phyloP scores from a whole-genome alignment of 371 early-diverging fungal species.

The Encephalitozoon romaleae region DNA sequence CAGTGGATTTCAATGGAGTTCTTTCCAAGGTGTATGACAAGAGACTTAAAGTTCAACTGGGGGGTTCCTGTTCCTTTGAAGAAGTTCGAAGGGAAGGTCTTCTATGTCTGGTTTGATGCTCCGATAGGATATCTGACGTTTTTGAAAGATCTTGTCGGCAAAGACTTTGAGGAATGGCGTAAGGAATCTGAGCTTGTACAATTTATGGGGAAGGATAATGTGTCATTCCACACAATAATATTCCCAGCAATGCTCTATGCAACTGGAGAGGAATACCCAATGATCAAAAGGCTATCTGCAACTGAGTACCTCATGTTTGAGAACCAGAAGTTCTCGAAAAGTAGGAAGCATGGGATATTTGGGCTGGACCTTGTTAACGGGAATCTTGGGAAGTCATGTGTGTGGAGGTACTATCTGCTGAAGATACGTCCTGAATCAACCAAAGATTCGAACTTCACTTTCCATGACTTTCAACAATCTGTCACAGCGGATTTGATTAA shows the following conservation, averaged over 20 bases:
- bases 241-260: slow-evolving; percentile 85
- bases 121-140: slow-evolving; percentile 71
- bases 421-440: slow-evolving; percentile 84
- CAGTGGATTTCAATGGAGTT: slow-evolving; percentile 93
- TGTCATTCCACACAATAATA: slow-evolving; percentile 95
- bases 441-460: slow-evolving; percentile 82
- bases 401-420: slow-evolving; percentile 95
- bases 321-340: slow-evolving; percentile 90
- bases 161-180: slow-evolving; percentile 77
- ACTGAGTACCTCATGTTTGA: slow-evolving; percentile 98
- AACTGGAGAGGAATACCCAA: slow-evolving; percentile 69
- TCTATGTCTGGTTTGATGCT: slow-evolving; percentile 99
- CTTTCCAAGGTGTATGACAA: slow-evolving; percentile 87
- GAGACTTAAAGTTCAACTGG: slow-evolving; percentile 85
- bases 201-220: slow-evolving; percentile 99
- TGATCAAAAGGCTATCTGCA: slow-evolving; percentile 79
- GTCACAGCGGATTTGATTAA: slow-evolving; percentile 88
- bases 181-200: slow-evolving; percentile 84
- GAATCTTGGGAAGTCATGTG: slow-evolving; percentile 76
- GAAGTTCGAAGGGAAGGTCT: slow-evolving; percentile 83
- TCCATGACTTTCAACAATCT: slow-evolving; percentile 79
- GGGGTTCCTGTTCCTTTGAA: slow-evolving; percentile 88
- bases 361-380: slow-evolving; percentile 80
- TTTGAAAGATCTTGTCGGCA: slow-evolving; percentile 19
- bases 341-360: slow-evolving; percentile 90